Percentiles rank a stretch among this genome's conserved stretches.
These are phyloP conservation scores for Fusarium siculi DNA, from an alignment of 2,329 filamentous ascomycete species.

Conservation along the genomic window DNA sequence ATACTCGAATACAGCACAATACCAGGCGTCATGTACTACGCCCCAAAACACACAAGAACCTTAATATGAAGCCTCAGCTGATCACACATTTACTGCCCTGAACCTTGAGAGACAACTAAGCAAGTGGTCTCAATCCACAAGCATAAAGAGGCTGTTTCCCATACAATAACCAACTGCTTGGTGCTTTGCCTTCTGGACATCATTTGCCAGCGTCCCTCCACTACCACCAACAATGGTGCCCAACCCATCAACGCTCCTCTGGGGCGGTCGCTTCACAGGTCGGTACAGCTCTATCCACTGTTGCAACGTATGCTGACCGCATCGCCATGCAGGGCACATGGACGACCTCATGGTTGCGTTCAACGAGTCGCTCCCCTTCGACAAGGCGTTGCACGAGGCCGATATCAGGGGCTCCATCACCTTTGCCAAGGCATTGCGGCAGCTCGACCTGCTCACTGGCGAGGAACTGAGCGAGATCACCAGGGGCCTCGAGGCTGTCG, in stretches of 20 bases:
- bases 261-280: not conserved
- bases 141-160: not conserved
- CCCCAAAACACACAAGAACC: not conserved
- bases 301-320: not conserved
- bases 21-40: not conserved
- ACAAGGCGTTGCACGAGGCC: not conserved
- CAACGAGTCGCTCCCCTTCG: not conserved
- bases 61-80: not conserved
- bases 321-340: not conserved
- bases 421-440: not conserved
- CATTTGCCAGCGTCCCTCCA: not conserved
- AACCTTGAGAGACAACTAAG: not conserved
- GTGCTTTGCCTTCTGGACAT: not conserved
- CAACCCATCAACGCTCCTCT: not conserved
- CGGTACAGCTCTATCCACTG: not conserved
- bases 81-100: not conserved
- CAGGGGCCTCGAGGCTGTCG: not conserved
- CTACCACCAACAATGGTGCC: not conserved
- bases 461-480: not conserved
- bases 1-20: not conserved
- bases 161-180: not conserved
- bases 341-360: not conserved
- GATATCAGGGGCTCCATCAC: not conserved
- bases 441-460: not conserved
- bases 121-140: not conserved